Evolutionary conservation across 2,329 filamentous ascomycete species (phyloP), one percentile per base, ranked within the genome.

Genomic region (Trichoderma citrinoviride): DNA sequence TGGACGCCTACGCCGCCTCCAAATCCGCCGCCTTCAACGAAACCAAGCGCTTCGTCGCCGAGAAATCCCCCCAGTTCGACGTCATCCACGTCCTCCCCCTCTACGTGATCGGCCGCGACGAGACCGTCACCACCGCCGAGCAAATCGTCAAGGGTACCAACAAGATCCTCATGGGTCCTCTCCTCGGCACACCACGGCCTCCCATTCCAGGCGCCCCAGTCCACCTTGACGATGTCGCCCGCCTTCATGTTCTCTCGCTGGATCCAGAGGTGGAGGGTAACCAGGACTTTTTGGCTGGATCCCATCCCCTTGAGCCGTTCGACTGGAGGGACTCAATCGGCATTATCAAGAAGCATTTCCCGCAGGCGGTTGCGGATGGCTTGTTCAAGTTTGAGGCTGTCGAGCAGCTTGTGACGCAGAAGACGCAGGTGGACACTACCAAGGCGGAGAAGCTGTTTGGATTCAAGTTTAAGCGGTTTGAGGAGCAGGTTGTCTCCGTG

Each of bases 21-120:
- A 80, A 80, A 70, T 70, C 72, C 1, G 70, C 72, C 1, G 73
- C 78, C 0, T 72, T 77, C 27, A 67, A 71, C 7, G 71, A 73
- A 5, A 73, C 74, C 17, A 73, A 79, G 65, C 67, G 68, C 3
- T 80, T 74, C 67, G 66, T 78, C 37, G 67, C 67, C 4, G 61
- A 69, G 3, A 67, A 74, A 55, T 71, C 73, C 7, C 77, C 78
- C 2, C 19, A 67, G 10, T 80, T 78, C 50, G 73, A 76, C 56
- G 68, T 77, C 29, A 71, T 77, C 23, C 71, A 76, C 68, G 68
- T 78, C 61, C 70, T 77, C 61, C 78, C 78, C 0, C 71, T 71
- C 41, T 77, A 75, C 65, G 73, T 78, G 17, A 62, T 78, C 7
- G 78, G 78, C 12, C 74, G 72, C 37, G 75, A 79, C 66, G 74